Conservation (phyloP, 2,329 filamentous ascomycete species). For the Pseudohalonectria lignicola region DNA sequence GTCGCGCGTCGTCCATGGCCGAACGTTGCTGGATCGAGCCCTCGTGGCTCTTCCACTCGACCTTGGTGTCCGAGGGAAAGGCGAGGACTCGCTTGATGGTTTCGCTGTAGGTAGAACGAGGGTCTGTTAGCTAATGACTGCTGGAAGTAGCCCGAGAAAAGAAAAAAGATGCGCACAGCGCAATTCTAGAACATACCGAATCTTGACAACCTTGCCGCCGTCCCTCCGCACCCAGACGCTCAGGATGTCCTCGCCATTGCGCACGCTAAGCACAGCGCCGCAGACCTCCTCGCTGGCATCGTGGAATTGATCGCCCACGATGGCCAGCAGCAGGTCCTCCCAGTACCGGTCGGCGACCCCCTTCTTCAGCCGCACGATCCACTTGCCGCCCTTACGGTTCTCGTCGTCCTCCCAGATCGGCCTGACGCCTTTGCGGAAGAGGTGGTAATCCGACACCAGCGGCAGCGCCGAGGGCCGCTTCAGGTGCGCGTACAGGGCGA, state of each 20-base stretch:
- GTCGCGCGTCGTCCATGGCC: slow-evolving; percentile 81
- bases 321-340: slow-evolving; percentile 84
- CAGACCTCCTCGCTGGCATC: slow-evolving; percentile 92
- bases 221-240: slow-evolving; percentile 97
- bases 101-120: slow-evolving; percentile 49
- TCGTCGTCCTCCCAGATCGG: slow-evolving; percentile 98
- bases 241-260: slow-evolving; percentile 92
- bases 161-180: background rate
- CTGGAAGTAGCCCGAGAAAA: slow-evolving; percentile 5
- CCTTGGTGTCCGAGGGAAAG: slow-evolving; percentile 78
- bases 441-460: slow-evolving; percentile 92
- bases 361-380: slow-evolving; percentile 95
- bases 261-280: slow-evolving; percentile 85
- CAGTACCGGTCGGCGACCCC: slow-evolving; percentile 93
- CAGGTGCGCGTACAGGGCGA: slow-evolving; percentile 77
- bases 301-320: slow-evolving; percentile 87
- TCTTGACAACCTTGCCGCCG: slow-evolving; percentile 88
- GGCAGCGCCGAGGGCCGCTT: slow-evolving; percentile 82
- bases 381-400: slow-evolving; percentile 93
- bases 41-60: slow-evolving; percentile 94
- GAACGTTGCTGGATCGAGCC: slow-evolving; percentile 88
- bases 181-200: slow-evolving; percentile 52
- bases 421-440: slow-evolving; percentile 92
- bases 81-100: slow-evolving; percentile 84
- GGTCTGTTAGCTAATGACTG: slow-evolving; percentile 7